Base-by-base conservation (phyloP, 2,329 filamentous ascomycete genomes). In the Diplodia intermedia region DNA sequence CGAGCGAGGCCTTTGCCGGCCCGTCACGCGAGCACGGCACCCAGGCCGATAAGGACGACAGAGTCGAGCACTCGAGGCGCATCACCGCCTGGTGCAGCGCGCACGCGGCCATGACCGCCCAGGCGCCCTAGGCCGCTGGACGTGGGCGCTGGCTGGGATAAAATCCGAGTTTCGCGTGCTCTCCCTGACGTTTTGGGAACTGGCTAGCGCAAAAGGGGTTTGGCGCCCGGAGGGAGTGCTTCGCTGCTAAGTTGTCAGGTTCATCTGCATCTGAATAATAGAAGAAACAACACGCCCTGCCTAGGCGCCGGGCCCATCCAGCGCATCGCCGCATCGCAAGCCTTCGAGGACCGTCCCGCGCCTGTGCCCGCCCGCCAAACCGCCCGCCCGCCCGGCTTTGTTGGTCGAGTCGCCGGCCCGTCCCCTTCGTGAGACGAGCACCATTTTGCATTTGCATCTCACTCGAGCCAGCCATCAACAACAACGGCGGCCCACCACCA, bases 391-490 rank as follows among this genome's bases (percentile, higher is more conserved):
- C 43, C 33, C 12, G 56, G 62, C 66, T 61, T 60, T 53, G 47
- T 67, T 49, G 55, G 50, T 61, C 29, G 38, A 36, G 63, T 43
- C 18, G 54, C 47, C 43, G 38, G 56, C 14, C 54, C 54, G 52
- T 67, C 29, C 40, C 54, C 65, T 54, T 67, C 65, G 54, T 65
- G 61, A 53, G 61, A 49, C 57, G 57, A 62, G 55, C 54, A 52
- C 26, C 65, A 67, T 67, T 67, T 67, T 67, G 65, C 57, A 62
- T 62, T 43, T 49, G 57, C 65, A 53, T 67, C 65, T 67, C 47
- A 61, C 66, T 38, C 66, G 49, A 67, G 20, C 66, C 65, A 33
- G 36, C 57, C 66, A 67, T 53, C 66, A 67, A 36, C 66, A 61
- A 36, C 65, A 5, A 29, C 53, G 23, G 14, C 23, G 3, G 9